A percentile compares a stretch with the other conserved stretches of the same genome.
phyloP scores from a whole-genome alignment of 2,329 filamentous ascomycete genomes.

The Sclerotinia nivalis region DNA sequence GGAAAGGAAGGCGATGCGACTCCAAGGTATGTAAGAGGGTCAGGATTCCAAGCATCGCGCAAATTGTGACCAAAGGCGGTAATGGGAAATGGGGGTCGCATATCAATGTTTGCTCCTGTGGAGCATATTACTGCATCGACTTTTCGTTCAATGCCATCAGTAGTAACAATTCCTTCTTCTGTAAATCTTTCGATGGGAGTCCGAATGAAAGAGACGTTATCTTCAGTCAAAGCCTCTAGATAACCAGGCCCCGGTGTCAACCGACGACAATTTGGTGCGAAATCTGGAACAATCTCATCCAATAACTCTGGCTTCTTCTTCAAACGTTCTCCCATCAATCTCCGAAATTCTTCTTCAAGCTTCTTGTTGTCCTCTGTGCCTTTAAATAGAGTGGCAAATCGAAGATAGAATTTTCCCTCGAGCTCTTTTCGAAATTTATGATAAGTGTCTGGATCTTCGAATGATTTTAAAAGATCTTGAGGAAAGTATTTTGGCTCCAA shows the following conservation, averaged over 20 bases:
- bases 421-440: constrained; percentile 57
- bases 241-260: constrained; percentile 57
- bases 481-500: constrained; percentile 55
- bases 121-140: constrained; percentile 68
- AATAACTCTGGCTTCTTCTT: constrained; percentile 44
- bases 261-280: constrained; percentile 48
- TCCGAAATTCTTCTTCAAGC: constrained; percentile 42
- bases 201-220: constrained; percentile 63
- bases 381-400: constrained; percentile 55
- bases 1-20: constrained; percentile 64
- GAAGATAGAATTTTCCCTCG: constrained; percentile 63
- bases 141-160: constrained; percentile 55
- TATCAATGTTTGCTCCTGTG: constrained; percentile 64
- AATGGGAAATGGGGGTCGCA: constrained; percentile 62
- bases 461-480: constrained; percentile 55
- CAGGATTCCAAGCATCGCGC: constrained; percentile 55
- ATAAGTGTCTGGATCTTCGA: constrained; percentile 59
- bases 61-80: constrained; percentile 56
- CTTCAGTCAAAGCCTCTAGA: constrained; percentile 61
- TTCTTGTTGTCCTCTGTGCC: constrained; percentile 44
- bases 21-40: constrained; percentile 67
- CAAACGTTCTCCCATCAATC: constrained; percentile 47
- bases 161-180: constrained; percentile 58
- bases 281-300: constrained; percentile 43
- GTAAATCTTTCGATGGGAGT: constrained; percentile 60